Base-by-base conservation (phyloP, 2,329 filamentous ascomycete species). In the Zelopaecilomyces penicillatus region DNA sequence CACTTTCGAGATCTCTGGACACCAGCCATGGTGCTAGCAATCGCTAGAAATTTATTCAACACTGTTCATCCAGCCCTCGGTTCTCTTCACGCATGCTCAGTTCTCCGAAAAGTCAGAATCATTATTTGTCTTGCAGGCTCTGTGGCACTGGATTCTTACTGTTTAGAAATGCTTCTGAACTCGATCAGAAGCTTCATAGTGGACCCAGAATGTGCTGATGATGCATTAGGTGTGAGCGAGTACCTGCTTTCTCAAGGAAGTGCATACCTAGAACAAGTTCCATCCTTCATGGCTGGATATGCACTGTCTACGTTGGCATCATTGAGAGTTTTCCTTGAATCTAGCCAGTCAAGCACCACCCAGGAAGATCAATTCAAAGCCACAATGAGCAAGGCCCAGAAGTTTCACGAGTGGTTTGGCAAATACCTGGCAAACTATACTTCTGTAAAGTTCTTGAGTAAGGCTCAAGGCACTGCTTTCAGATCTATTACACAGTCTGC, bases 111-210 rank as follows among this genome's bases (percentile, higher is more conserved):
- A 59, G 75, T 97, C 39, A 78, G 89, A 31, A 77, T 96, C 6
- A 66, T 97, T 11, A 75, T 97, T 28, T 85, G 81, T 47, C 68
- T 97, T 38, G 84, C 88, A 28, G 89, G 88, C 0, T 62, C 78
- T 1, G 73, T 82, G 41, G 86, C 85, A n/a, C 71, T 84, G 27
- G 69, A 79, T 35, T 85, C 84, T 0, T 97, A 97, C 58, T 86
- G 88, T 8, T 63, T 96, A 10, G 87, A 98, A 62, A 93, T 96
- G 86, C 73, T 95, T 0, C 72, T 98, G 2, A 86, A 89, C 55
- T 83, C 85, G 2, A 71, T 95, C 19, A 76, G 85, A 7, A 80
- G 82, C 0, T 94, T 89, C 52, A 70, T 97, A 5, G 83, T 83
- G 1, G 84, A 97, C 53, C 75, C 83, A 0, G 85, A 94, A 57